These are phyloP conservation scores for Talaromyces sp. DNA, from an alignment of 2,329 filamentous ascomycete species.

Conservation along the genomic window DNA sequence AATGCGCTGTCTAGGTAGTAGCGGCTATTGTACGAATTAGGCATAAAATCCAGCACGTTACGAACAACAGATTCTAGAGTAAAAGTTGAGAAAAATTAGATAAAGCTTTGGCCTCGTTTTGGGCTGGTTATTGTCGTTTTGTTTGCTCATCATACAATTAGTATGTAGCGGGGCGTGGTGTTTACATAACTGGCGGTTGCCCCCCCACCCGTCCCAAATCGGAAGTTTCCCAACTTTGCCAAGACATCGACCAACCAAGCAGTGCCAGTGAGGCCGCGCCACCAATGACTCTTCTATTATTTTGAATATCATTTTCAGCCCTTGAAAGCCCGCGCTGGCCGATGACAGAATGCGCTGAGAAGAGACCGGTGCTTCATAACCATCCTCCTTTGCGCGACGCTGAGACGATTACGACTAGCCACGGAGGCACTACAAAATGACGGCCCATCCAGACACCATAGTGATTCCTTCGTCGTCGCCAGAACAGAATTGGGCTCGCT, in stretches of 20 bases:
- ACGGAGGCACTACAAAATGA: constrained; percentile 28
- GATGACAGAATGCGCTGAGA: neutral
- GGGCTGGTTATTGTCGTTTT: neutral
- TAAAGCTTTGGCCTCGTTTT: neutral
- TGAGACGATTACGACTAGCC: neutral
- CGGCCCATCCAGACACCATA: constrained; percentile 31
- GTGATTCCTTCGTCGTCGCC: constrained; percentile 42
- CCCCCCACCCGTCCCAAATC: constrained; percentile 27
- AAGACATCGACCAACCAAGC: constrained; percentile 20
- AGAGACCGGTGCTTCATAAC: neutral
- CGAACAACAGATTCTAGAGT: neutral
- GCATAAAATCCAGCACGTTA: neutral
- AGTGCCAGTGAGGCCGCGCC: neutral
- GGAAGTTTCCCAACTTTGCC: constrained; percentile 31
- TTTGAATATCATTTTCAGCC: neutral
- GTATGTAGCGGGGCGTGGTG: neutral
- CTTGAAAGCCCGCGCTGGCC: neutral
- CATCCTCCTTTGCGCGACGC: neutral
- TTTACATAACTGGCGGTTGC: constrained; percentile 24
- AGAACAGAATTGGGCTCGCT: constrained; percentile 24
- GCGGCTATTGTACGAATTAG: neutral
- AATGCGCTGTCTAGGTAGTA: neutral
- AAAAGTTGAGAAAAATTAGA: neutral
- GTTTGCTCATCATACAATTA: neutral
- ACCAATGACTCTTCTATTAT: neutral